Evolutionary conservation across 805 yeast species (phyloP), one percentile per base, ranked within the genome.

Genomic region (Saccharomyces paradoxus): DNA sequence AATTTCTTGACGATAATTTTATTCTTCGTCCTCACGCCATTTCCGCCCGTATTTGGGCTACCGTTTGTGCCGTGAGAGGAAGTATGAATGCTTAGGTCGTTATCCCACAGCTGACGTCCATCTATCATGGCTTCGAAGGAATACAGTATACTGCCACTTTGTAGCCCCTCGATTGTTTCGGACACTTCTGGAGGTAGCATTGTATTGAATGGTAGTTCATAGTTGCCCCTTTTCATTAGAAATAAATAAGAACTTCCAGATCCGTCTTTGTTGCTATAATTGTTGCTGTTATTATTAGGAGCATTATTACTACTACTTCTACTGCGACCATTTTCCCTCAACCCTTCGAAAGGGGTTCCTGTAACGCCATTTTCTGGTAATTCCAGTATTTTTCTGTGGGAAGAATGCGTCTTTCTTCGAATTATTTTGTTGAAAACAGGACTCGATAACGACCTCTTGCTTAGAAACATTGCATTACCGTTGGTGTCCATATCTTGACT

Each of bases 151-250:
- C 88, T 81, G 12, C 89, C 89, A 21, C 91, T 86, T 10, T 87
- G 87, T 50, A 89, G 74, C 1, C 97, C 97, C 67, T 91, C 97
- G 1, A 91, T 81, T 0, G 96, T 86, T 63, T 91, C 97, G 0
- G 92, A 89, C 55, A 86, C 77, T 55, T 81, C 79, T 4, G 96
- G 96, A 0, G 96, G 96, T 10, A 92, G 65, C n/a, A 86, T 74
- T 1, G 89, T 78, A 50, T 83, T 82, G 68, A 92, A 91, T 0
- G 97, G 97, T 55, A 91, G 76, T 64, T 87, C 94, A 66, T 91
- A 89, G 69, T 86, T 86, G 0, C 97, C 97, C 50, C 75, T 79
- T 1, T 76, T 79, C 50, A 86, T 70, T 12, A 69, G 58, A 76
- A 79, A 46, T 60, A 37, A 37, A 4, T 37, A 37, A 12, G 44